phyloP scores from a whole-genome alignment of 805 yeast species.

The Lipomyces oligophaga region DNA sequence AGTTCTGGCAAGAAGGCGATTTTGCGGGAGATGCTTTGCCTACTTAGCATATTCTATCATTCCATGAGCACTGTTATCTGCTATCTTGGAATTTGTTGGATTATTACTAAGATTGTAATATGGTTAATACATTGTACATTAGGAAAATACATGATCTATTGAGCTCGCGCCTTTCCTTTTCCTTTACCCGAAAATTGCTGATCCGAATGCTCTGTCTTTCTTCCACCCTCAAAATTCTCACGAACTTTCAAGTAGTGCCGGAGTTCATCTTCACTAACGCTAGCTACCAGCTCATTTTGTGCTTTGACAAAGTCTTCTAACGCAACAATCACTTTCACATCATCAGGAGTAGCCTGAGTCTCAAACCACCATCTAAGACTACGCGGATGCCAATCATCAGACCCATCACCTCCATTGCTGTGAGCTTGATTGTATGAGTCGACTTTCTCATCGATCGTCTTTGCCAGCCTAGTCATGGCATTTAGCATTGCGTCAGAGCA shows the following conservation, averaged over 20 bases:
- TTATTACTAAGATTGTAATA: no score
- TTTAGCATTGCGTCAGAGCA: constrained; percentile 94
- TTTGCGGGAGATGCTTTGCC: no score
- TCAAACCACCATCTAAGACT: constrained; percentile 90
- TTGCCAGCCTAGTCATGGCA: constrained; percentile 90
- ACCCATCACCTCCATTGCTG: background rate
- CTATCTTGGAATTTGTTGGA: no score
- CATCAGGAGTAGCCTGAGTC: constrained; percentile 62
- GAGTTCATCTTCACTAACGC: constrained; percentile 84
- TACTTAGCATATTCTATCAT: no score
- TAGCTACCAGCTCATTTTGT: constrained; percentile 64
- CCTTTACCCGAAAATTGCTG: constrained; percentile 3
- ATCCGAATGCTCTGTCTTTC: background rate
- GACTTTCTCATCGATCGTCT: constrained; percentile 65
- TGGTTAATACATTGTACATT: no score
- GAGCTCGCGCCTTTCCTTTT: constrained; percentile 10
- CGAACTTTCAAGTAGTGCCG: constrained; percentile 77
- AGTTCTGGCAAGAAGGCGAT: no score
- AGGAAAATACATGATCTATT: no score
- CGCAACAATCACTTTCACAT: constrained; percentile 63
- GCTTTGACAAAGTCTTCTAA: constrained; percentile 78
- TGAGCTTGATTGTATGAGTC: background rate
- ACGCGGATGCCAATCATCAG: constrained; percentile 49
- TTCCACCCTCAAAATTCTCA: constrained; percentile 67
- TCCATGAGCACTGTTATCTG: no score